These are phyloP conservation scores for Tricharina praecox DNA, from an alignment of 495 filamentous ascomycete genomes.

Conservation along the genomic window DNA sequence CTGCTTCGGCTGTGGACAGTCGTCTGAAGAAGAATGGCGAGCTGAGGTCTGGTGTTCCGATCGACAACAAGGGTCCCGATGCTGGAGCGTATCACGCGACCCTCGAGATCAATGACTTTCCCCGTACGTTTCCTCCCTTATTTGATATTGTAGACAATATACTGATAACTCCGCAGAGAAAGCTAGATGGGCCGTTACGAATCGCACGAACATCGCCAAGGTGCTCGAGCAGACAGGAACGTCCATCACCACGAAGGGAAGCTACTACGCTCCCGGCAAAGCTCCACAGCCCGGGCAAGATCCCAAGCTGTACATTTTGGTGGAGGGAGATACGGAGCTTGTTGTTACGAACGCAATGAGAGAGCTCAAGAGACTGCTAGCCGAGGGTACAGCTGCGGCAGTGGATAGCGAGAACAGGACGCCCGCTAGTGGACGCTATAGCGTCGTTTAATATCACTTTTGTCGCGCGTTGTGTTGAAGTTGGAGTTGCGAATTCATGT, in stretches of 20 bases:
- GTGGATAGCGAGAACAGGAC: slow-evolving; percentile 67
- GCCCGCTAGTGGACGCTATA: slow-evolving; percentile 61
- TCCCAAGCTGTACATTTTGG: slow-evolving; percentile 89
- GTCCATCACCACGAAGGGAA: slow-evolving; percentile 94
- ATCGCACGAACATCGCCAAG: slow-evolving; percentile 95
- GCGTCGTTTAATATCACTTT: slow-evolving; percentile 34
- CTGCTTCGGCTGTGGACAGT: slow-evolving; percentile 70
- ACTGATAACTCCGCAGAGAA: slow-evolving; percentile 46
- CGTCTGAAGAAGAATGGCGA: slow-evolving; percentile 73
- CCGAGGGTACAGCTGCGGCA: slow-evolving; percentile 83
- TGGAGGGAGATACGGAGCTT: slow-evolving; percentile 90
- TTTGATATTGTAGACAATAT: background rate
- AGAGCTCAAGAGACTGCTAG: slow-evolving; percentile 71
- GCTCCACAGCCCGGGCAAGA: slow-evolving; percentile 53
- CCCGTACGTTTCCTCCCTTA: slow-evolving; percentile 40
- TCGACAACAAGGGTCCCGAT: slow-evolving; percentile 97
- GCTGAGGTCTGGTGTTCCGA: slow-evolving; percentile 77
- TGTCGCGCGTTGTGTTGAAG: too few species aligned
- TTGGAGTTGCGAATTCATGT: too few species aligned
- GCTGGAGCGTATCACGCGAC: slow-evolving; percentile 95
- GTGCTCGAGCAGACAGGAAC: slow-evolving; percentile 90
- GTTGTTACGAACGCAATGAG: slow-evolving; percentile 82
- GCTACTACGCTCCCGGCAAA: slow-evolving; percentile 68
- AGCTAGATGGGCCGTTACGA: slow-evolving; percentile 96
- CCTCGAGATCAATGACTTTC: slow-evolving; percentile 97